Percentiles rank a stretch among this genome's conserved stretches.
Evolutionary conservation across 2,329 filamentous ascomycete genomes (phyloP).

Genomic region (Colletotrichum magnum): DNA sequence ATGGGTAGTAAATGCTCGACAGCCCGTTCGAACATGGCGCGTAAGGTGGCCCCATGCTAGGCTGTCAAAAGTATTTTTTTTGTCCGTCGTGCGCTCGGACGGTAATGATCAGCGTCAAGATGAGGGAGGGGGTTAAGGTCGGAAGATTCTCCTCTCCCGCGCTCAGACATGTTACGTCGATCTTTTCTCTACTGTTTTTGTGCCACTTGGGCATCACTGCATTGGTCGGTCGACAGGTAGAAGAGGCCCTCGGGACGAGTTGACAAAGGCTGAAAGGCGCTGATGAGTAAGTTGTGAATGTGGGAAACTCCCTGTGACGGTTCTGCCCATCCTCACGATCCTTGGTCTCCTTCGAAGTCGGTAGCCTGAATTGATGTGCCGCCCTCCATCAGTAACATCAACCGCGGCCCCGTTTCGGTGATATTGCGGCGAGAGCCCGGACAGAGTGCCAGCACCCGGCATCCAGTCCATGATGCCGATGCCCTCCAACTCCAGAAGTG

Average conservation of each 20-base stretch:
- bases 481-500: constrained; percentile 11
- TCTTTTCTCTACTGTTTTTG: constrained; percentile 6
- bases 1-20: constrained; percentile 15
- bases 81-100: constrained; percentile 29
- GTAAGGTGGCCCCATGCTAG: constrained; percentile 11
- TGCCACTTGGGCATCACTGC: constrained; percentile 1
- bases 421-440: no score
- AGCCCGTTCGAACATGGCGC: constrained; percentile 2
- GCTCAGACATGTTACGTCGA: constrained; percentile 25
- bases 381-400: no score
- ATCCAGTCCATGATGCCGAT: background rate
- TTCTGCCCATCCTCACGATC: no score
- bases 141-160: constrained; percentile 10
- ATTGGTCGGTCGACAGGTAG: constrained; percentile 7
- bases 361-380: no score
- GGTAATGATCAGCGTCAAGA: constrained; percentile 20
- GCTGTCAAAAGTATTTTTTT: constrained; percentile 9
- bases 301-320: no score
- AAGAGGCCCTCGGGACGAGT: background rate
- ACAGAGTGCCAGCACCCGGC: background rate
- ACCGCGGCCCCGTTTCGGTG: no score
- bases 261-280: background rate
- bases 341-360: no score
- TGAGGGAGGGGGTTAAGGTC: background rate
- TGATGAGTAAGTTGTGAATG: no score